These are phyloP conservation scores for Stylosanthes scabra DNA, from an alignment of 331 rosid genomes.

Conservation along the genomic window DNA sequence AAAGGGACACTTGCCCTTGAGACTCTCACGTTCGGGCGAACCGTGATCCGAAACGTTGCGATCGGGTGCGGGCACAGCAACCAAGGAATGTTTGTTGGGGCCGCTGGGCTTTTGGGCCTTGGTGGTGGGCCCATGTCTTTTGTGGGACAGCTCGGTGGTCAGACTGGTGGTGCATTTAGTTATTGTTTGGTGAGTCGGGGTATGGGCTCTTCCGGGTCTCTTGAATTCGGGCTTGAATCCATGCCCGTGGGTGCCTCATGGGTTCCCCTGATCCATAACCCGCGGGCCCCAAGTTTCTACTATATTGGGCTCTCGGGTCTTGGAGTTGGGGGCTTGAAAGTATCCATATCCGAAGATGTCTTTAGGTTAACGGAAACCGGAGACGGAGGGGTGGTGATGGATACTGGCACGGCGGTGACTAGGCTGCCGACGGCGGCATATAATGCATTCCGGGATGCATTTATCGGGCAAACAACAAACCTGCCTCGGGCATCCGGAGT, in stretches of 20 bases:
- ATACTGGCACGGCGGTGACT: conserved; percentile 95
- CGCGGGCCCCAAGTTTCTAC: conserved; percentile 72
- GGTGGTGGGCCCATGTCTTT: conserved; percentile 95
- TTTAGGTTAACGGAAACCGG: conserved; percentile 65
- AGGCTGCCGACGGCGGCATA: conserved; percentile 80
- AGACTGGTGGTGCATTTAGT: conserved; percentile 83
- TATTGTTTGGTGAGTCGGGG: conserved; percentile 86
- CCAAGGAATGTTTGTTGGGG: conserved; percentile 95
- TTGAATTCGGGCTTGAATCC: conserved; percentile 83
- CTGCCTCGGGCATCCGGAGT: conserved; percentile 66
- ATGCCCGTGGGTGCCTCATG: conserved; percentile 92
- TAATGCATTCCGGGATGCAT: conserved; percentile 69
- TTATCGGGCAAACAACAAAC: conserved; percentile 67
- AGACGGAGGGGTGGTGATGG: conserved; percentile 90
- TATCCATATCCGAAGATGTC: conserved; percentile 68
- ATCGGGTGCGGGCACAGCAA: conserved; percentile 96
- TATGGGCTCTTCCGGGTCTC: conserved; percentile 51
- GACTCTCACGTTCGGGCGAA: conserved; percentile 75
- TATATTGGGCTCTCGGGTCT: conserved; percentile 79
- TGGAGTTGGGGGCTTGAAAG: conserved; percentile 77
- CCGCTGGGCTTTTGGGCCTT: conserved; percentile 91
- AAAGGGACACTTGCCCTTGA: conserved; percentile 93
- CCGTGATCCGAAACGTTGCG: conserved; percentile 70
- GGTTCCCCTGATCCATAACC: conserved; percentile 76
- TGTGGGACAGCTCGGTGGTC: conserved; percentile 91